phyloP scores from a whole-genome alignment of 805 yeast genomes.

The Lachancea lanzarotensis region DNA sequence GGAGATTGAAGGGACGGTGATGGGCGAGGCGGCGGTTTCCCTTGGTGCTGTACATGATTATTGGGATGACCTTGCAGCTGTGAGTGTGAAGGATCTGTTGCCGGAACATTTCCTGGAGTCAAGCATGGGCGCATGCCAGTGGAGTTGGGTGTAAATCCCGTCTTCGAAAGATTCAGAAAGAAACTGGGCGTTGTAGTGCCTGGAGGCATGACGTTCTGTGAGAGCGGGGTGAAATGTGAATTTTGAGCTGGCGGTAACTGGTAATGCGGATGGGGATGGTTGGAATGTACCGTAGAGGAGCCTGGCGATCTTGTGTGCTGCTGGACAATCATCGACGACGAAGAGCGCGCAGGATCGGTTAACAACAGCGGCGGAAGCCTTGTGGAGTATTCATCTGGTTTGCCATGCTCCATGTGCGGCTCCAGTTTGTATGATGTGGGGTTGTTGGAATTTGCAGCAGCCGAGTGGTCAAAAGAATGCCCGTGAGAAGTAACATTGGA shows the following conservation, averaged over 20 bases:
- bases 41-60: conserved; percentile 1
- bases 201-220: conserved; percentile 1
- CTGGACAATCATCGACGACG: not conserved
- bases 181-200: conserved; percentile 15
- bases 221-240: not conserved
- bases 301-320: not conserved
- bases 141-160: conserved; percentile 75
- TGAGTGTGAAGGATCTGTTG: not conserved
- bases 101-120: conserved; percentile 50
- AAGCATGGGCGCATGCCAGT: conserved; percentile 63
- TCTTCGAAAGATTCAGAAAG: conserved; percentile 27
- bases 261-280: conserved; percentile 1
- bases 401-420: conserved; percentile 33
- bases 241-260: not conserved
- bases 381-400: conserved; percentile 54
- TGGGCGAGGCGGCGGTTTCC: conserved; percentile 1
- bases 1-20: conserved; percentile 4
- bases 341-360: not conserved
- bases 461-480: not conserved
- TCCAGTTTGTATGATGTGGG: conserved; percentile 10
- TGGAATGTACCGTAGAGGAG: not conserved
- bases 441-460: not conserved
- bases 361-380: conserved; percentile 40
- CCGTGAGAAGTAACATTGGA: not conserved
- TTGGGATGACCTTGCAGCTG: not conserved